A percentile compares a stretch with the other conserved stretches of the same genome.
phyloP scores from a whole-genome alignment of 2,329 filamentous ascomycete genomes.

The Berkeleyomyces basicola region DNA sequence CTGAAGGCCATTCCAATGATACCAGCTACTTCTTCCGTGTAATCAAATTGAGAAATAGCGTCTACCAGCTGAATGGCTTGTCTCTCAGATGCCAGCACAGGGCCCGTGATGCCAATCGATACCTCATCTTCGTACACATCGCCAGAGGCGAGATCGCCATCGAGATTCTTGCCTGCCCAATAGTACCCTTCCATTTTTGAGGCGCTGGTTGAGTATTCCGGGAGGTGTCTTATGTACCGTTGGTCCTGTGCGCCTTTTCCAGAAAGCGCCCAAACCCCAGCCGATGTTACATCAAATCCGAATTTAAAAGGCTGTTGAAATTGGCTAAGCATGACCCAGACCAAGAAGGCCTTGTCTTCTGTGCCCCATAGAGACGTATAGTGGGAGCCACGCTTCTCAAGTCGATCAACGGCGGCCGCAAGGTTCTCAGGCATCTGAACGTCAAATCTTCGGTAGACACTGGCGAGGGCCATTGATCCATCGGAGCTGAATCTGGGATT shows the following conservation, averaged over 20 bases:
- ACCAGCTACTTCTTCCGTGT: constrained; percentile 24
- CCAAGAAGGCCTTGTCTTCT: constrained; percentile 24
- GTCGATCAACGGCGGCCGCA: constrained; percentile 15
- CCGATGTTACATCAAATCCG: constrained; percentile 29
- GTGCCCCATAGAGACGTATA: constrained; percentile 17
- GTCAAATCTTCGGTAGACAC: constrained; percentile 24
- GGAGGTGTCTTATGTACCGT: constrained; percentile 5
- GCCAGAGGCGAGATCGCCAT: constrained; percentile 28
- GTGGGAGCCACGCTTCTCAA: constrained; percentile 20
- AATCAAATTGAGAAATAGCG: constrained; percentile 15
- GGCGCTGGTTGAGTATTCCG: constrained; percentile 26
- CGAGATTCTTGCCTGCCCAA: constrained; percentile 30
- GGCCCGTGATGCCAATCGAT: constrained; percentile 28
- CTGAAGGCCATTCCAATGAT: constrained; percentile 30
- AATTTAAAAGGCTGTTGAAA: no score
- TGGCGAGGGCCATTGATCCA: constrained; percentile 19
- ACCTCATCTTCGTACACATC: constrained; percentile 29
- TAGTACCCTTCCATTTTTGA: constrained; percentile 22
- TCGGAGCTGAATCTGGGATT: no score
- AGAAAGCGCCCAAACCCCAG: constrained; percentile 33
- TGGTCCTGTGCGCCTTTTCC: no score
- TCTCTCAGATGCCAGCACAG: constrained; percentile 23
- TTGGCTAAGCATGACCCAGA: constrained; percentile 24
- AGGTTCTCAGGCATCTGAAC: constrained; percentile 21
- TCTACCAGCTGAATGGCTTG: no score